These are phyloP conservation scores for Akanthomyces lecanii DNA, from an alignment of 2,329 filamentous ascomycete genomes.

Conservation along the genomic window DNA sequence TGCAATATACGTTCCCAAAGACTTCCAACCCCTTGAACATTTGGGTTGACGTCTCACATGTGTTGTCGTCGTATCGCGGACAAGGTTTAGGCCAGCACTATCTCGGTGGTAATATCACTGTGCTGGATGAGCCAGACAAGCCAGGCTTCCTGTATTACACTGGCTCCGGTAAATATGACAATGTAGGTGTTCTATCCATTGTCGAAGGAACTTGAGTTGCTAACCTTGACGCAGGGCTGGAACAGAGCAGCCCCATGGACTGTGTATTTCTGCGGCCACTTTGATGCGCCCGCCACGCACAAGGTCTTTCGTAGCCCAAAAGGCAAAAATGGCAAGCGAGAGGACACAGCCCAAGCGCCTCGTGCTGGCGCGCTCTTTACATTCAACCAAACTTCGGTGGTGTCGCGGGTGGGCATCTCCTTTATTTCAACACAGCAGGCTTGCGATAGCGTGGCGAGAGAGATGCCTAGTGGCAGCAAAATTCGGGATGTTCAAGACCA, in stretches of 20 bases:
- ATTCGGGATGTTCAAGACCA: constrained; percentile 42
- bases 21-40: constrained; percentile 39
- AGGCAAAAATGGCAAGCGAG: constrained; percentile 11
- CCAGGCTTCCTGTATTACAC: constrained; percentile 43
- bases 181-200: constrained; percentile 33
- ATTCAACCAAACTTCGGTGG: constrained; percentile 44
- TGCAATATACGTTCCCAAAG: constrained; percentile 55
- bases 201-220: neutral
- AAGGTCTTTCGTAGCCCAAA: constrained; percentile 41
- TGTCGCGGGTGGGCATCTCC: constrained; percentile 61
- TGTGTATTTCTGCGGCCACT: constrained; percentile 60
- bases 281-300: constrained; percentile 43
- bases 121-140: constrained; percentile 37
- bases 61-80: constrained; percentile 58
- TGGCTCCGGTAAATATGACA: constrained; percentile 59
- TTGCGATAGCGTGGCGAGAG: constrained; percentile 52
- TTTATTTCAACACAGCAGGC: constrained; percentile 61
- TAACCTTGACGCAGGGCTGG: constrained; percentile 46
- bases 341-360: constrained; percentile 29
- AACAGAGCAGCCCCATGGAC: constrained; percentile 60
- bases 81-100: constrained; percentile 60
- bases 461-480: constrained; percentile 47
- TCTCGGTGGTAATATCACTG: constrained; percentile 53
- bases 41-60: constrained; percentile 62
- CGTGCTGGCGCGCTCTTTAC: constrained; percentile 51